These are phyloP conservation scores for Botrytis pseudocinerea DNA, from an alignment of 2,329 filamentous ascomycete species.

Conservation along the genomic window DNA sequence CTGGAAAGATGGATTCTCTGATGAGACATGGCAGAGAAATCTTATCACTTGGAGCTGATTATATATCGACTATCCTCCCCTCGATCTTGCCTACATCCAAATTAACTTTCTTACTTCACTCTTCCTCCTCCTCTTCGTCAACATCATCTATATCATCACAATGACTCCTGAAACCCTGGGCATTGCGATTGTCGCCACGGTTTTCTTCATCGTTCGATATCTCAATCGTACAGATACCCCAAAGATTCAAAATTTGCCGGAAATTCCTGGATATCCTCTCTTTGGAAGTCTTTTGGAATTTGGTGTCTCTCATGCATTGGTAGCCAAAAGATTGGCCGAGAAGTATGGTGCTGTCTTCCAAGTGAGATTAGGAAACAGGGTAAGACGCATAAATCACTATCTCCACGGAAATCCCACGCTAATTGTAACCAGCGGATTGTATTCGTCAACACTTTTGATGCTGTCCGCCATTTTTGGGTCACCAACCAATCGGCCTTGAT, in stretches of 20 bases:
- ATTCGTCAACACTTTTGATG: constrained; percentile 76
- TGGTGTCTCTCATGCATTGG: constrained; percentile 25
- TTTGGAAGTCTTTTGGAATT: constrained; percentile 28
- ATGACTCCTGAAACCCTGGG: constrained; percentile 24
- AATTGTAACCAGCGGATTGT: constrained; percentile 58
- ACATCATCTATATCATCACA: neutral
- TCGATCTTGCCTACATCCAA: neutral
- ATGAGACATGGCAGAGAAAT: neutral
- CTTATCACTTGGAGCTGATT: neutral
- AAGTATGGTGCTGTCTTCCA: constrained; percentile 28
- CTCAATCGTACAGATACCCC: constrained; percentile 27
- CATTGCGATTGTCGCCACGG: constrained; percentile 16
- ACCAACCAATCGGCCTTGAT: constrained; percentile 76
- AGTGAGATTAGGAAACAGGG: constrained; percentile 27
- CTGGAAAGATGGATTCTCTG: neutral
- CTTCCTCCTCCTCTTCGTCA: neutral
- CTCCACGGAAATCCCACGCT: constrained; percentile 51
- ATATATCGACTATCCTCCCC: neutral
- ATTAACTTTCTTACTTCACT: neutral
- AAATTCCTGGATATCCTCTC: constrained; percentile 27
- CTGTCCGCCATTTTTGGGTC: constrained; percentile 74
- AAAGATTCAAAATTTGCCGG: constrained; percentile 26
- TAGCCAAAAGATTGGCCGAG: constrained; percentile 24
- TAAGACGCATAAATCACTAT: constrained; percentile 45
- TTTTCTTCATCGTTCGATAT: constrained; percentile 22